A percentile compares a stretch with the other conserved stretches of the same genome.
These are phyloP conservation scores for Rhizoclosmatium globosum DNA, from an alignment of 192 early-diverging fungal species.

Conservation along the genomic window DNA sequence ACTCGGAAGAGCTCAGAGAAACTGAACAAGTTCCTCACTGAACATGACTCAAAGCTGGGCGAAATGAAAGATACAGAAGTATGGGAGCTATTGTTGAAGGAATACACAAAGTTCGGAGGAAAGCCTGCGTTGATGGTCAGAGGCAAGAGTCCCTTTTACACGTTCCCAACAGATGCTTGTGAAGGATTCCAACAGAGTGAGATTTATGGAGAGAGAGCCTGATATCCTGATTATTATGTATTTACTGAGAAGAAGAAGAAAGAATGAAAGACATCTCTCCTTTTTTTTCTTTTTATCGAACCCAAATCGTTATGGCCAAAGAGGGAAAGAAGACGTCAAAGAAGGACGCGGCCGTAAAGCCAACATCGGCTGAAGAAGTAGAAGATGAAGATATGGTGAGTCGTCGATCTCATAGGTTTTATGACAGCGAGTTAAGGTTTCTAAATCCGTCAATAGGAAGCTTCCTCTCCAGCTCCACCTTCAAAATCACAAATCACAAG, in stretches of 20 bases:
- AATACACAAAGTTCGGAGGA: conserved; percentile 23
- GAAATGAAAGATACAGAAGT: neutral
- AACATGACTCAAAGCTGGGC: neutral
- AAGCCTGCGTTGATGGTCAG: neutral
- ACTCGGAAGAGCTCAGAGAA: conserved; percentile 5
- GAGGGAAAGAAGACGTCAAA: neutral
- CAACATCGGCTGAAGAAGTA: neutral
- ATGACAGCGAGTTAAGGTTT: no score
- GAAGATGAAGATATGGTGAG: neutral
- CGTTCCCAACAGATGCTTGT: neutral
- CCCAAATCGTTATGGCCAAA: neutral
- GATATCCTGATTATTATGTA: neutral
- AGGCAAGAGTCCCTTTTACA: neutral
- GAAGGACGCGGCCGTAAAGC: neutral
- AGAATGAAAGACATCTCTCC: neutral
- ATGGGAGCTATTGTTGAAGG: neutral
- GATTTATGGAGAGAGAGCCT: neutral
- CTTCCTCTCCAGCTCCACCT: neutral
- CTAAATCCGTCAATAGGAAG: neutral
- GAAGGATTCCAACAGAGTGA: neutral
- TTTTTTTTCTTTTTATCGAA: neutral
- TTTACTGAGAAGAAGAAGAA: no score
- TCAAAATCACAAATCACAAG: neutral
- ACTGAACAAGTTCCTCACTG: neutral
- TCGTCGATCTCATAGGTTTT: no score